Evolutionary conservation across 371 early-diverging fungal species (phyloP), one percentile per base, ranked within the genome.

Genomic region (Zopfochytrium polystomum): DNA sequence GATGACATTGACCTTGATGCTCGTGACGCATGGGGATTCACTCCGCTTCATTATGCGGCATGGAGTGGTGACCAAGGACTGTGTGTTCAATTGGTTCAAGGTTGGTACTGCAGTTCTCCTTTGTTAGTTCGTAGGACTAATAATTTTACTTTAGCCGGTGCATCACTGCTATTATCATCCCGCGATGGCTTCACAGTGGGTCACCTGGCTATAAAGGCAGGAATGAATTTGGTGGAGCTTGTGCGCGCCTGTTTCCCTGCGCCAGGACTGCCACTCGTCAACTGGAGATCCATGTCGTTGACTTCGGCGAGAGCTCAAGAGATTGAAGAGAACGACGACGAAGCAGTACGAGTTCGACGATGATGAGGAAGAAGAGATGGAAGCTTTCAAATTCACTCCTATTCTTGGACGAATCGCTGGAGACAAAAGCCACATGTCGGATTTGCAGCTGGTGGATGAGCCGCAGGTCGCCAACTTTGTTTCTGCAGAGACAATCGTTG

Each of bases 31-130:
- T 74, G 67, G 50, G 80, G 77, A 18, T 77, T 77, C 68, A 75
- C 80, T 1, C 68, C 84, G 11, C 48, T 82, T 58, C 82, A 81
- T 62, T 75, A 77, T 65, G 78, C 78, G 0, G 59, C 72, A 20
- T 78, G 74, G 72, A 67, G 52, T 26, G 77, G 79, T 7, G 55
- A 73, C 4, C 35, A 33, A 22, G 65, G 64, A 4, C 48, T 78
- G 6, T 72, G 73, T 11, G 53, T 62, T 66, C 60, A 60, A 52
- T 66, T 82, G 22, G 47, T 79, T 23, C 65, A 60, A 57, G 63
- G 66, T 38, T 38, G 7, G 38, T 60, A 25, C 4, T 48, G 2
- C 1, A 49, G 31, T 34, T 49, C 0, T 49, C 2, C 20, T 6
- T 11, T 15, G 7, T 18, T 45, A 25, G 1, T 45, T 11, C 13